Evolutionary conservation across 2,329 filamentous ascomycete genomes (phyloP), one percentile per base, ranked within the genome.

Genomic region (Fusarium sp.): DNA sequence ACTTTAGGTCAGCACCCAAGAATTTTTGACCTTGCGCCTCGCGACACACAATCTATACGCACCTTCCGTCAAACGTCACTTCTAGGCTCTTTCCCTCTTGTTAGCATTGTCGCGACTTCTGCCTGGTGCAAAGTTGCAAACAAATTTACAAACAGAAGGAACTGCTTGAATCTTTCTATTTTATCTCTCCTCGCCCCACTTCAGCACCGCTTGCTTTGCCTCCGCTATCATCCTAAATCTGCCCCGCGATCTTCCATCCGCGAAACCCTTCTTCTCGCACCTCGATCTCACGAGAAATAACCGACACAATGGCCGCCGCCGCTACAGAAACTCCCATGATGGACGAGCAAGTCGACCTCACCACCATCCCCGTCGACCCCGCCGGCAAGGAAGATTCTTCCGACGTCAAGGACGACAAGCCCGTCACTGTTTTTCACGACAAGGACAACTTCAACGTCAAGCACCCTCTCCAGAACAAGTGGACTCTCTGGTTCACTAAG

Each of bases 401-500:
- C 75, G 81, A 84, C 59, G 81, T 83, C 71, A 85, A 86, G 59
- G 81, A 81, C 57, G 83, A 85, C 71, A 91, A 95, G 79, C 86
- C 92, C 54, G 87, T 97, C 77, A 99, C 96, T 49, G 95, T 99
- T 75, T 99, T 99, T 86, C 95, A 99, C 81, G 94, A 98, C 84
- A 92, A 96, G 76, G 92, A 98, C 74, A 98, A 99, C 87, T 99
- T 99, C 89, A 99, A 97, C 77, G 96, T 99, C 83, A 99, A 98
- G 88, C 96, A 99, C 82, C 95, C 95, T 73, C 88, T 99, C 67
- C 95, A 97, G 88, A 92, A 98, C 87, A 92, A 93, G 80, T 99
- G 96, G 96, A 98, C 96, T 64, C 87, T 99, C 60, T 99, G 97
- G 97, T 99, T 98, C 87, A 98, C 95, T 78, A 98, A 98, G 89